Base-by-base conservation (phyloP, 768 basidiomycete species). In the Coprinopsis sp. region DNA sequence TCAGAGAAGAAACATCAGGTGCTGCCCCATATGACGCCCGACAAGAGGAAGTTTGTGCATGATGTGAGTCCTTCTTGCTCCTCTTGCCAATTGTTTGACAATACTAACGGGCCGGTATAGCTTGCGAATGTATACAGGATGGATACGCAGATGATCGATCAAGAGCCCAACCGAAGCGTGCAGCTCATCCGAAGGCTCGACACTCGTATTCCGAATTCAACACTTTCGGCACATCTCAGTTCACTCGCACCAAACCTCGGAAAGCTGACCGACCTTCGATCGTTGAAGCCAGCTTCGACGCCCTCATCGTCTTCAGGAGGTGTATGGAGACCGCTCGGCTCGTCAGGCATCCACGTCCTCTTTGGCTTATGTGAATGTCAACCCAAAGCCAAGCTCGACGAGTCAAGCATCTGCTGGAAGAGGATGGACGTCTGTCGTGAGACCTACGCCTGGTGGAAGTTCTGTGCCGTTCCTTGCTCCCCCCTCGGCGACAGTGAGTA, bases 161-260 rank as follows among this genome's bases (percentile, higher is more conserved):
- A 87, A 56, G 95, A 96, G 55, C 95, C 95, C 0, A 77, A 87
- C 58, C 73, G 90, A 38, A 82, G 90, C 53, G 86, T 95, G 1
- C 86, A 91, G 59, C 77, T 96, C 38, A 69, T 90, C 40, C 76
- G 89, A 27, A 78, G 91, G 12, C 65, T 93, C 37, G 93, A 96
- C 61, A 85, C 91, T 0, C 80, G 90, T 19, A 66, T 90, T 4
- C 92, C 93, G 0, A 60, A 55, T 1, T 88, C 89, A 1, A 66
- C 84, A 3, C 73, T 97, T 5, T 91, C 89, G 1, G 55, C 65
- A 3, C 57, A 57, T 34, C 59, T 73, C 36, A 51, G 67, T 1
- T 56, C 63, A 28, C 53, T 64, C 59, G 33, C 61, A 1, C 55
- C 69, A n/a, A 72, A 64, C 47, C 69, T 83, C 4, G 85, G 87